Base-by-base conservation (phyloP, 2,329 filamentous ascomycete genomes). In the Grosmannia clavigera region DNA sequence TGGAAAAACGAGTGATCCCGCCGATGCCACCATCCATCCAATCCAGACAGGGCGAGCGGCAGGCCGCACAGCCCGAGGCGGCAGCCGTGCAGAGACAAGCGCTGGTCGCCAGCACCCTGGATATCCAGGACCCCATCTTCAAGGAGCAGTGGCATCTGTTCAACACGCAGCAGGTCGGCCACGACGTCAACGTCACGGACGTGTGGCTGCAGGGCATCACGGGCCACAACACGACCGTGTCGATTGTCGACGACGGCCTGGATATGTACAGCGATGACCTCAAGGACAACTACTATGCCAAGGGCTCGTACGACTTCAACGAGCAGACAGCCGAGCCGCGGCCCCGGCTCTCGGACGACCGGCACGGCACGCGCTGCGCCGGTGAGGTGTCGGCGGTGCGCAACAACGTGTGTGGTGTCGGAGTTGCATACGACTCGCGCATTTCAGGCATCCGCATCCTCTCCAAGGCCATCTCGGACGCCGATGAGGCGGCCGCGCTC, bases 231-330 rank as follows among this genome's bases (percentile, higher is more conserved):
- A 82, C 88, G 22, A 96, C 90, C 1, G 90, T 95, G 2, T 92
- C 92, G 59, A 94, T 99, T 66, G 89, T 99, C 3, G 94, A 99
- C 68, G 94, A 99, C 73, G 94, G 94, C 0, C 73, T 99, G 65
- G 94, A 99, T 69, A 94, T 99, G 87, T 83, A 95, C 74, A 97
- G 92, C 75, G 81, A 90, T 31, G 94, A 99, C 70, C 76, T 99
- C 54, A 92, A 88, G 71, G 87, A 84, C 67, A 99, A 99, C 71
- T 99, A 96, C 74, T 97, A 92, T 70, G 87, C 90, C 1, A 83
- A 84, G 61, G 94, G 94, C 31, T 97, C 92, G 3, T 96, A 88
- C 74, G 94, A 99, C 73, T 99, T 95, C 77, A 99, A 99, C 72
- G 91, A 97, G 68, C 80, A 88, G 57, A 80, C 79, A 2, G 77